Evolutionary conservation across 441 rosid species (phyloP).

Genomic region (Rhodomyrtus psidioides): DNA sequence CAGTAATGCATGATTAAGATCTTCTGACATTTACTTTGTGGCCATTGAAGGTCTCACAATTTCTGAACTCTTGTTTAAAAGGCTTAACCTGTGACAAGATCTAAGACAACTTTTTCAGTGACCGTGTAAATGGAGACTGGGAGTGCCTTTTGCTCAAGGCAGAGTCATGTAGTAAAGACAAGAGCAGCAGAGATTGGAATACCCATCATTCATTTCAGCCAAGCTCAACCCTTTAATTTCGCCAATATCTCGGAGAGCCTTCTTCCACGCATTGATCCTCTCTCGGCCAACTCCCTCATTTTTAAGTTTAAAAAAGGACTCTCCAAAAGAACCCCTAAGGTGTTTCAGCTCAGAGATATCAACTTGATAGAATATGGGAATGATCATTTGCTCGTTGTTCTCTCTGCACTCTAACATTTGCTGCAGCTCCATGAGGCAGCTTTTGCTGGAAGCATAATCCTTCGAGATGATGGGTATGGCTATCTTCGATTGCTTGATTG

Average conservation of each 20-base stretch:
- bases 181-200: not conserved
- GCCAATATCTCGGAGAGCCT: not conserved
- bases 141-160: not conserved
- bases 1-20: rapidly evolving
- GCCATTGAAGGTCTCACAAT: not conserved
- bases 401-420: not conserved
- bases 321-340: not conserved
- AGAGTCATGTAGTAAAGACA: not conserved
- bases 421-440: conserved; percentile 4
- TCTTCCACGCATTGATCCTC: not conserved
- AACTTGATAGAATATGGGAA: not conserved
- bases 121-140: no score
- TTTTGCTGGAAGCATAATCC: not conserved
- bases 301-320: not conserved
- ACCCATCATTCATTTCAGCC: not conserved
- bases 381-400: not conserved
- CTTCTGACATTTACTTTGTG: not conserved
- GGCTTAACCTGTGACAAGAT: not conserved
- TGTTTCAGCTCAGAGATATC: not conserved
- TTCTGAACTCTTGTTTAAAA: not conserved
- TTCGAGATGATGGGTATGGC: not conserved
- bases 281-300: not conserved
- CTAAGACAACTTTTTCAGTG: no score
- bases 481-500: not conserved
- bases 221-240: not conserved